phyloP scores from a whole-genome alignment of 1,284 basidiomycete species.

The Marasmius sp. region DNA sequence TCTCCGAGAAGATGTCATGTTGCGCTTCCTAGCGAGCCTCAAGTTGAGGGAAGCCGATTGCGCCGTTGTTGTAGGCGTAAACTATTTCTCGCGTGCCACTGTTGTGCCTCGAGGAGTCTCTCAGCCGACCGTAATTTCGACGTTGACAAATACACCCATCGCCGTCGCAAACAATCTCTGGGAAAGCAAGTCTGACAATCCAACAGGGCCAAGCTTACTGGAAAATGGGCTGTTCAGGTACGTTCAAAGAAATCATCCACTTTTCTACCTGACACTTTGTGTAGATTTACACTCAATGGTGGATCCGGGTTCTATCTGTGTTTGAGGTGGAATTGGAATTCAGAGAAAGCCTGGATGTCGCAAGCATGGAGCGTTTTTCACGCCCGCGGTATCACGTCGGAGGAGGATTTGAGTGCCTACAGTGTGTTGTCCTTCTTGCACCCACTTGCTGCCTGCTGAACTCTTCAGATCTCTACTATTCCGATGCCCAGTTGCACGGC shows the following conservation, averaged over 20 bases:
- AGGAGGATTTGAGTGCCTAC: neutral
- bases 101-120: neutral
- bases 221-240: too few species aligned
- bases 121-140: too few species aligned
- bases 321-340: neutral
- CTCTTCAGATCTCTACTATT: neutral
- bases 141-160: too few species aligned
- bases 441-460: neutral
- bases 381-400: neutral
- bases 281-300: neutral
- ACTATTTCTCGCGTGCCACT: too few species aligned
- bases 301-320: neutral
- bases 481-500: neutral
- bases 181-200: too few species aligned
- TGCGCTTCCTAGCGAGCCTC: neutral
- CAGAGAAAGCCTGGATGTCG: neutral
- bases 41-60: neutral
- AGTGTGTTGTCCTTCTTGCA: neutral
- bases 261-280: too few species aligned
- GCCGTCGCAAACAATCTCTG: too few species aligned
- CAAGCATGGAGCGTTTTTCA: neutral
- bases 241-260: too few species aligned
- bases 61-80: neutral
- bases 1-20: neutral
- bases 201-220: too few species aligned